Base-by-base conservation (phyloP, 2,329 filamentous ascomycete species). In the Cytospora leucostoma region DNA sequence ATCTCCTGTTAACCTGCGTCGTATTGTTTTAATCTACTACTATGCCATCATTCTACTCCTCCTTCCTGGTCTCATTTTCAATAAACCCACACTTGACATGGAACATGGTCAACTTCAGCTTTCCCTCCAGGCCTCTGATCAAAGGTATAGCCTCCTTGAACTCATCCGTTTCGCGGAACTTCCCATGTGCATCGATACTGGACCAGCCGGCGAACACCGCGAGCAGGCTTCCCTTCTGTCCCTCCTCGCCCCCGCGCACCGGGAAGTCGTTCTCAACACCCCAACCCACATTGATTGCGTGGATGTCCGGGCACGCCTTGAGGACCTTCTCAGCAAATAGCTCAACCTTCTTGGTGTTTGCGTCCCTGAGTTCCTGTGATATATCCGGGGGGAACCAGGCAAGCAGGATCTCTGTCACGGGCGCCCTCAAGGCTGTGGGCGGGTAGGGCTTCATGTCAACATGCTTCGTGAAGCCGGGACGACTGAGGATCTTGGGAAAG, bases 121-220 rank as follows among this genome's bases (percentile, higher is more conserved):
- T 13, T 11, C 70, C 70, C 49, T 71, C 71, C 4, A 67, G 63
- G 6, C 55, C 61, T 47, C 69, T 64, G 19, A 74, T 8, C 19
- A 73, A 3, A 0, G 66, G 62, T 32, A 76, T 69, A n/a, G 70
- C 70, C 8, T 75, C 69, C 65, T 75, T 75, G 47, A 78, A 78
- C 0, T 66, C 64, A 10, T 73, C 63, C 7, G 71, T 75, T 37
- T 76, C 73, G 1, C 74, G 68, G 63, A 74, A 79, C 57, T 69
- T 68, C 62, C 69, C 63, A 54, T 79, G 77, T 34, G 73, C 73
- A 44, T 78, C 74, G 1, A 77, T 66, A 38, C 74, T 77, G 0
- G 73, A 68, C 77, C 77, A 79, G 0, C 75, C 75, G 13, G 79
- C 71, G 2, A 77, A 68, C 0, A 66, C 68, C 0, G 65, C 57